Percentiles rank a stretch among this genome's conserved stretches.
These are phyloP conservation scores for Chlorella sp. DNA, from an alignment of 139 green algal genomes.

Conservation along the genomic window DNA sequence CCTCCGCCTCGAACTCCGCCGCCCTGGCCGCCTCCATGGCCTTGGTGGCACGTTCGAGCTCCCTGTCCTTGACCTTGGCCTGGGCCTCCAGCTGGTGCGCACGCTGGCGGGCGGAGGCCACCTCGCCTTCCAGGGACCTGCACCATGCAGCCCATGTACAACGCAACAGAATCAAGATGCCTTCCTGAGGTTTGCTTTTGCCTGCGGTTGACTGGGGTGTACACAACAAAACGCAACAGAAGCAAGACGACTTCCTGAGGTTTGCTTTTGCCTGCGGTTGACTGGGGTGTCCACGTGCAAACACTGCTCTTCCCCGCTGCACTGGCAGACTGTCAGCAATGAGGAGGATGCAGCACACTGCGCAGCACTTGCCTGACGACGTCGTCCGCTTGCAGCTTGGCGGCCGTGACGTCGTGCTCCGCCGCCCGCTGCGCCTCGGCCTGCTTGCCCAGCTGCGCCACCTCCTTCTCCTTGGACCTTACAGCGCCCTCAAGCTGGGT, in stretches of 20 bases:
- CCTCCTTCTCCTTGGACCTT: constrained; percentile 30
- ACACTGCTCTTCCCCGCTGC: too few species aligned
- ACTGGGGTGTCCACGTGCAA: too few species aligned
- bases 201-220: too few species aligned
- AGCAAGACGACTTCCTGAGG: too few species aligned
- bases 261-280: too few species aligned
- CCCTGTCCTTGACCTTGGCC: not conserved
- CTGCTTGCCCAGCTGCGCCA: constrained; percentile 14
- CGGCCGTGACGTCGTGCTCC: not conserved
- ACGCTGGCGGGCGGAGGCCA: not conserved
- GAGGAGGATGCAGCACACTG: too few species aligned
- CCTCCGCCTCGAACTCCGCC: too few species aligned
- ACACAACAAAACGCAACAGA: too few species aligned
- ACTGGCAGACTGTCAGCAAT: too few species aligned
- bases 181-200: too few species aligned
- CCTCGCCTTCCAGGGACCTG: not conserved
- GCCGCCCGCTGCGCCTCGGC: not conserved
- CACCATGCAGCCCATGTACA: not conserved
- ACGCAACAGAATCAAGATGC: not conserved
- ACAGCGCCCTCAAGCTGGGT: not conserved
- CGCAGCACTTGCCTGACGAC: not conserved
- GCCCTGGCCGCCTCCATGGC: not conserved
- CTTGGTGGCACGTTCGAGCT: not conserved
- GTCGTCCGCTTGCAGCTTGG: not conserved
- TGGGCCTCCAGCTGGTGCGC: not conserved